These are phyloP conservation scores for Monascus ruber DNA, from an alignment of 2,329 filamentous ascomycete species.

Conservation along the genomic window DNA sequence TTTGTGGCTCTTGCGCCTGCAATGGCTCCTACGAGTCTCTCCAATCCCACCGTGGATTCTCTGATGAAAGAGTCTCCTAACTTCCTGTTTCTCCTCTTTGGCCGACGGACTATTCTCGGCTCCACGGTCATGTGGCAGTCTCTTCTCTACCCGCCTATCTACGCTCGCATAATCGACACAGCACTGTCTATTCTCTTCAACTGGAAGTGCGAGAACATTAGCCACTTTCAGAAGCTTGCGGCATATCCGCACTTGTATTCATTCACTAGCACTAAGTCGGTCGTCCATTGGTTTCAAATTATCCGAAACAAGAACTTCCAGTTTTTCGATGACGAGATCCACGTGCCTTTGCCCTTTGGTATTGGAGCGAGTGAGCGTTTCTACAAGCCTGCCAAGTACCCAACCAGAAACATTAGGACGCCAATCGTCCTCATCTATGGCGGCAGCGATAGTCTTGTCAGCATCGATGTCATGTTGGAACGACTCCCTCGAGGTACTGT, in stretches of 20 bases:
- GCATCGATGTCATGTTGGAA: slow-evolving; percentile 83
- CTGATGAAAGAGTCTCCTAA: slow-evolving; percentile 89
- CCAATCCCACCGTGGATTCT: slow-evolving; percentile 82
- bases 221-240: slow-evolving; percentile 76
- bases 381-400: slow-evolving; percentile 93
- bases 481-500: slow-evolving; percentile 77
- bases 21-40: slow-evolving; percentile 87
- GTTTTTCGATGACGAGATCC: slow-evolving; percentile 95
- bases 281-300: slow-evolving; percentile 99
- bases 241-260: slow-evolving; percentile 94
- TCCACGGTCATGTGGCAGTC: slow-evolving; percentile 97
- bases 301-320: slow-evolving; percentile 94
- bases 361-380: slow-evolving; percentile 65
- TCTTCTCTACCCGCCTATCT: slow-evolving; percentile 87
- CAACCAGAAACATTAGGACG: slow-evolving; percentile 92
- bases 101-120: slow-evolving; percentile 77
- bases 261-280: slow-evolving; percentile 90
- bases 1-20: slow-evolving; percentile 93
- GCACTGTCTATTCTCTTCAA: slow-evolving; percentile 75
- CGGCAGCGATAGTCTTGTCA: slow-evolving; percentile 83
- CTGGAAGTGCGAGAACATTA: slow-evolving; percentile 80
- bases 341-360: slow-evolving; percentile 60
- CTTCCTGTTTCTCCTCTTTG: slow-evolving; percentile 85
- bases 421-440: slow-evolving; percentile 90
- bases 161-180: slow-evolving; percentile 75